These are phyloP conservation scores for Geotrichum klebahnii DNA, from an alignment of 1,139 yeast species.

Conservation along the genomic window DNA sequence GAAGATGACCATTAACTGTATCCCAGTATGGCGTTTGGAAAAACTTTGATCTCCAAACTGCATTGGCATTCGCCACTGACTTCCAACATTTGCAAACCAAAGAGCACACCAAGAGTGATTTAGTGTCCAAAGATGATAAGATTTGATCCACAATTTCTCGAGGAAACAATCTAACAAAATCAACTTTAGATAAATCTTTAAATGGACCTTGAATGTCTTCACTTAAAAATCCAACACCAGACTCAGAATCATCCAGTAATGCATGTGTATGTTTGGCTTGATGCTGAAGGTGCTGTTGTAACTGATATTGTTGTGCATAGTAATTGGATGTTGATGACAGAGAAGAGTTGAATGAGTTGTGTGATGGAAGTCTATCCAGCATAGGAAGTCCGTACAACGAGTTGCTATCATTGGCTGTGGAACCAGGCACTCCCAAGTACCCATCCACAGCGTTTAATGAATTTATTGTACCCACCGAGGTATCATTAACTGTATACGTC, in stretches of 20 bases:
- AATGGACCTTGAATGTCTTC: slow-evolving; percentile 5
- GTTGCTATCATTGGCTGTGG: slow-evolving; percentile 3
- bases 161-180: slow-evolving; percentile 32
- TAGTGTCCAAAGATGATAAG: slow-evolving; percentile 27
- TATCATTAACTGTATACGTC: slow-evolving; percentile 4
- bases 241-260: slow-evolving; percentile 13
- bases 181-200: slow-evolving; percentile 22
- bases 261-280: slow-evolving; percentile 5
- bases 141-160: slow-evolving; percentile 31
- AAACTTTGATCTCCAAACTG: slow-evolving; percentile 33
- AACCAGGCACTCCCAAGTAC: slow-evolving; percentile 2
- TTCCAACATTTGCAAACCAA: slow-evolving; percentile 32
- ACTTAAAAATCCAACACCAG: slow-evolving; percentile 6
- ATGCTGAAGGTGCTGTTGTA: slow-evolving; percentile 6
- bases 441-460: slow-evolving; percentile 8
- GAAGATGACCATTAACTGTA: slow-evolving; percentile 17
- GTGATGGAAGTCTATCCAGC: slow-evolving; percentile 2
- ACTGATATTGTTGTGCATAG: slow-evolving; percentile 17
- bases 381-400: slow-evolving; percentile 5
- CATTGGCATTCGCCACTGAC: slow-evolving; percentile 25
- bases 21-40: slow-evolving; percentile 26
- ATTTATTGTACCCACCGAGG: no score
- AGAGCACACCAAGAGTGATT: slow-evolving; percentile 27
- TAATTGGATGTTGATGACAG: slow-evolving; percentile 14
- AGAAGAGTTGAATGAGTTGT: slow-evolving; percentile 11